Conservation (phyloP, 2,329 filamentous ascomycete genomes). For the Camillea tinctor region DNA sequence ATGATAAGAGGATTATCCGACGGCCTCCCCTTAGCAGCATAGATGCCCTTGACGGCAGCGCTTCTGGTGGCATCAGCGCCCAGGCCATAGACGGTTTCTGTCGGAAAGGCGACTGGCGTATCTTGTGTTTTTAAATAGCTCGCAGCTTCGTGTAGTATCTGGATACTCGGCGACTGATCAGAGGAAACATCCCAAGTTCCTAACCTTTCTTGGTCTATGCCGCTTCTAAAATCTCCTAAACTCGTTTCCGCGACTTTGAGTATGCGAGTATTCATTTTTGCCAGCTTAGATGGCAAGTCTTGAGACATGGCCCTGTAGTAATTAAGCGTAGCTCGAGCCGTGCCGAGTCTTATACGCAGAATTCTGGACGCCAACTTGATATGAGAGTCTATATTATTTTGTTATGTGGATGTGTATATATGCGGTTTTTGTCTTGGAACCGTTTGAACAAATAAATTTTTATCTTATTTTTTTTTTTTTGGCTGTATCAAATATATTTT, state of each 20-base stretch:
- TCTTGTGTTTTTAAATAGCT: conserved; percentile 62
- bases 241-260: conserved; percentile 22
- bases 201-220: conserved; percentile 23
- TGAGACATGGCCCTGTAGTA: conserved; percentile 33
- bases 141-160: conserved; percentile 61
- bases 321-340: conserved; percentile 28
- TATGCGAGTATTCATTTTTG: conserved; percentile 21
- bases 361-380: conserved; percentile 29
- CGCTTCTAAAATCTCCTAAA: conserved; percentile 27
- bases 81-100: conserved; percentile 95
- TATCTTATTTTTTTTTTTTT: not conserved
- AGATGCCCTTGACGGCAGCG: conserved; percentile 85
- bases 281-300: conserved; percentile 18
- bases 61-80: conserved; percentile 93
- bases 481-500: too few species aligned
- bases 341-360: conserved; percentile 13
- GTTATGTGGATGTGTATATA: too few species aligned
- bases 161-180: conserved; percentile 19
- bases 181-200: conserved; percentile 28
- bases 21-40: conserved; percentile 83
- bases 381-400: too few species aligned
- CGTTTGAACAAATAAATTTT: not conserved
- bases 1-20: conserved; percentile 95
- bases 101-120: conserved; percentile 89
- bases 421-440: not conserved